A percentile compares a stretch with the other conserved stretches of the same genome.
Conservation (phyloP, 192 early-diverging fungal genomes). For the Chytriomyces confervae region DNA sequence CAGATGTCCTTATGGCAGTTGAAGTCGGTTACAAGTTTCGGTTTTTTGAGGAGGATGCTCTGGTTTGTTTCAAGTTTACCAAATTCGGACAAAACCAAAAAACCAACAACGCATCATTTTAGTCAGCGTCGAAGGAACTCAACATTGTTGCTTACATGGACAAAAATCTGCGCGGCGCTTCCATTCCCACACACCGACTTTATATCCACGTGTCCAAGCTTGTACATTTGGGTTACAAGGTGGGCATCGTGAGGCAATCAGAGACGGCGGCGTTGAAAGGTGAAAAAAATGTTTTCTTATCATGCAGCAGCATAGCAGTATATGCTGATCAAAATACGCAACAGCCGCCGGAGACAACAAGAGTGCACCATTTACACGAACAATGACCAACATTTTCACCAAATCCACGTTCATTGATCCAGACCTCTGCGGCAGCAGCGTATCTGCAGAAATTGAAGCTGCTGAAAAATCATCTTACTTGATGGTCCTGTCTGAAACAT, state of each 20-base stretch:
- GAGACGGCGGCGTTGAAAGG: conserved; percentile 87
- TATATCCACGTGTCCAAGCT: conserved; percentile 82
- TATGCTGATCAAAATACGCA: conserved; percentile 1
- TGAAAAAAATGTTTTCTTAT: not conserved
- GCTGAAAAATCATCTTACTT: conserved; percentile 13
- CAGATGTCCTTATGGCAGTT: conserved; percentile 76
- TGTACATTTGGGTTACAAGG: conserved; percentile 82
- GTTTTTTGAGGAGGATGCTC: conserved; percentile 90
- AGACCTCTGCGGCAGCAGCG: not conserved
- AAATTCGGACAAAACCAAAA: not conserved
- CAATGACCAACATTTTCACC: conserved; percentile 71
- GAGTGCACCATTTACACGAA: conserved; percentile 68
- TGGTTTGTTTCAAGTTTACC: conserved; percentile 45
- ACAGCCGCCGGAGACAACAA: conserved; percentile 69
- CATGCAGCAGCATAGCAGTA: not conserved
- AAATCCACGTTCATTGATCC: conserved; percentile 67
- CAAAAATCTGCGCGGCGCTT: conserved; percentile 79
- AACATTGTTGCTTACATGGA: conserved; percentile 81
- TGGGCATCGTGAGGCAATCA: conserved; percentile 81
- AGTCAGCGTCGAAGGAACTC: conserved; percentile 53
- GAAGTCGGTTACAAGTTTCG: conserved; percentile 96
- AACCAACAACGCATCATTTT: not conserved
- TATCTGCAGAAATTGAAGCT: not conserved
- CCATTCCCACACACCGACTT: conserved; percentile 79
- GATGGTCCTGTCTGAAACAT: conserved; percentile 4